Evolutionary conservation across 2,329 filamentous ascomycete species (phyloP).

Genomic region (Aspergillus pseudoterreus): DNA sequence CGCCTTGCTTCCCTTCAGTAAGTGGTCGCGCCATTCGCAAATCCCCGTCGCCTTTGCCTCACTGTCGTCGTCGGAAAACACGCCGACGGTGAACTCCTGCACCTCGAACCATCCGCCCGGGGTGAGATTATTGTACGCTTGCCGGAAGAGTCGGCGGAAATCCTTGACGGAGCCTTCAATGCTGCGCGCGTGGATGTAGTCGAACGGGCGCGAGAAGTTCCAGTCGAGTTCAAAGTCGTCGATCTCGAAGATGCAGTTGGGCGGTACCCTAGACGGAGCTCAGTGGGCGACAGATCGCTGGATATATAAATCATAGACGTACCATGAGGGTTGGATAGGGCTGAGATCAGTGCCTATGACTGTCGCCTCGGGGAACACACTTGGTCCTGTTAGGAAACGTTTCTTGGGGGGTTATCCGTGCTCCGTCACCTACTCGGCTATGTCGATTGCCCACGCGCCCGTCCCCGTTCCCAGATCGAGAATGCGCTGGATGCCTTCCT

Average conservation of each 20-base stretch:
- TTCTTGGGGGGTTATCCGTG: not conserved
- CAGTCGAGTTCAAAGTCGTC: slow-evolving; percentile 27
- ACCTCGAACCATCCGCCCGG: slow-evolving; percentile 52
- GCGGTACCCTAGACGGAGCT: slow-evolving; percentile 20
- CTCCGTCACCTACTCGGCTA: slow-evolving; percentile 22
- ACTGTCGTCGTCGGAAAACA: slow-evolving; percentile 30
- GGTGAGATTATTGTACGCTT: slow-evolving; percentile 34
- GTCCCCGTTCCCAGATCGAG: slow-evolving; percentile 41
- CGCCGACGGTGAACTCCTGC: slow-evolving; percentile 32
- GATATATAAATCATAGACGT: not conserved
- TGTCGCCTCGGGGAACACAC: slow-evolving; percentile 21
- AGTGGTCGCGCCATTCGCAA: slow-evolving; percentile 22
- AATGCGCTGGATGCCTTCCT: slow-evolving; percentile 17
- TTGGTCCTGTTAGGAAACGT: slow-evolving; percentile 2
- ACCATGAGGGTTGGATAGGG: slow-evolving; percentile 25
- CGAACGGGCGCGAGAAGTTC: slow-evolving; percentile 21
- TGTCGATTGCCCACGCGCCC: slow-evolving; percentile 39
- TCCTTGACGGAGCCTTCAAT: slow-evolving; percentile 24
- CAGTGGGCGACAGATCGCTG: not conserved
- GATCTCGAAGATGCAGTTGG: slow-evolving; percentile 26
- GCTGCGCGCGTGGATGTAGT: slow-evolving; percentile 26
- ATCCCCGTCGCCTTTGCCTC: slow-evolving; percentile 22
- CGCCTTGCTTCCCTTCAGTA: slow-evolving; percentile 26
- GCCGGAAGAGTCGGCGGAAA: slow-evolving; percentile 19
- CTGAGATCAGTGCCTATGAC: slow-evolving; percentile 27